Evolutionary conservation across 179 eudicot genomes (phyloP).

Genomic region (Corrigiola litoralis): DNA sequence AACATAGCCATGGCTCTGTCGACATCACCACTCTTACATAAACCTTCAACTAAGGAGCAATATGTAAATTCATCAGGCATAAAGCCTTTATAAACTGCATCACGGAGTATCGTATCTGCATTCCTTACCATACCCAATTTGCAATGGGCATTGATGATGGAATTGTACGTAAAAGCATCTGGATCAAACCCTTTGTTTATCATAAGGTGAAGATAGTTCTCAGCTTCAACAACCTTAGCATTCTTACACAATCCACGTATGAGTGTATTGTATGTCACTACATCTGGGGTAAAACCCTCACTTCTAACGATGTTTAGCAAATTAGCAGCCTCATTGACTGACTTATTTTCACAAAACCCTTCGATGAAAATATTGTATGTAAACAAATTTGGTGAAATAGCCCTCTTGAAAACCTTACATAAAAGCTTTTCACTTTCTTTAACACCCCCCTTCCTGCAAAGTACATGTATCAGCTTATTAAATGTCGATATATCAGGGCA

Average conservation of each 20-base stretch:
- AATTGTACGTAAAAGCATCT: constrained; percentile 80
- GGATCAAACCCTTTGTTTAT: constrained; percentile 77
- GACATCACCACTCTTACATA: constrained; percentile 64
- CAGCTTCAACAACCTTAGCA: constrained; percentile 60
- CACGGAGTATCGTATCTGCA: constrained; percentile 57
- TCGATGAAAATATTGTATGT: constrained; percentile 74
- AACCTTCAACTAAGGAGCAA: constrained; percentile 66
- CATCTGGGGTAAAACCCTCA: constrained; percentile 67
- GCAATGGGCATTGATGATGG: constrained; percentile 72
- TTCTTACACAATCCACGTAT: constrained; percentile 74
- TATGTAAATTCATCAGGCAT: constrained; percentile 77
- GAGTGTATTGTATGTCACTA: constrained; percentile 80
- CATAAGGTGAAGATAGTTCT: constrained; percentile 64
- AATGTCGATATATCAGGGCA: constrained; percentile 66
- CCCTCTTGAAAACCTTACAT: constrained; percentile 74
- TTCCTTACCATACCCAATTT: constrained; percentile 58
- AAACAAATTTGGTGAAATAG: constrained; percentile 71
- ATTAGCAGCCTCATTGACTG: constrained; percentile 50
- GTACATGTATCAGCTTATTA: constrained; percentile 68
- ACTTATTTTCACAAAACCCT: constrained; percentile 64
- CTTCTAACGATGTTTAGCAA: constrained; percentile 40
- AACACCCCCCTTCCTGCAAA: constrained; percentile 64
- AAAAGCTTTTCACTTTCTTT: constrained; percentile 64
- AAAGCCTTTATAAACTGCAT: constrained; percentile 70
- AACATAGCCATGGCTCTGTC: constrained; percentile 63